Evolutionary conservation across 2,329 filamentous ascomycete species (phyloP), one percentile per base, ranked within the genome.

Genomic region (Cladosporium sp.): DNA sequence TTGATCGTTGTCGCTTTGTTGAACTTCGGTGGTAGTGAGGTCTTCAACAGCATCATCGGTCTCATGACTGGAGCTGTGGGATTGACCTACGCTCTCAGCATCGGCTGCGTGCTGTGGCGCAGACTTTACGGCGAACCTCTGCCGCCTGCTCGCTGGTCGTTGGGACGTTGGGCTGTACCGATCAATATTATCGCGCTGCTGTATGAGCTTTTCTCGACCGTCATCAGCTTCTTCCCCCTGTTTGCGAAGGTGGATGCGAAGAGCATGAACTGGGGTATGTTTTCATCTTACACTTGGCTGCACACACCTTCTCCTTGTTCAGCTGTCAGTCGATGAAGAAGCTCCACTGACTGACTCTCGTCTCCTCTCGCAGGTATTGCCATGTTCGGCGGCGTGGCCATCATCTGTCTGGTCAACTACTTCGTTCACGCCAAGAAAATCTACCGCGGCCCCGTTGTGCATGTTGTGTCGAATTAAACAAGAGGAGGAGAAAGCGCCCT

Each of bases 31-130:
- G 70, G 69, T 39, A 74, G 71, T 19, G 72, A 74, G n/a, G 74
- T 73, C 17, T 73, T 80, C 58, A 72, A 74, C 61, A 74, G 74
- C 40, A 75, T 77, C 43, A 72, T 77, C 25, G 72, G 73, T 3
- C 69, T 78, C n/a, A 64, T 65, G 38, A 65, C 65, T 38, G 72
- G 70, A 5, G 69, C 73, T 8, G 72, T 67, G 12, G 75, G 75
- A 2, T 67, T 75, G n/a, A 66, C 66, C 3, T 69, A 69, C 59
- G 60, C 65, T 15, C 63, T 66, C 15, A 64, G 61, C 47, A 69
- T 68, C 47, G 62, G 61, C 34, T 69, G 66, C 38, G 61, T 68
- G 11, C 51, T 69, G 15, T 49, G 64, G 28, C 66, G 67, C 52
- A 61, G 67, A 14, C 61, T 67, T 11, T 63, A 64, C n/a, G 64